Base-by-base conservation (phyloP, 129 eudicot genomes). In the Escallonia rubra region DNA sequence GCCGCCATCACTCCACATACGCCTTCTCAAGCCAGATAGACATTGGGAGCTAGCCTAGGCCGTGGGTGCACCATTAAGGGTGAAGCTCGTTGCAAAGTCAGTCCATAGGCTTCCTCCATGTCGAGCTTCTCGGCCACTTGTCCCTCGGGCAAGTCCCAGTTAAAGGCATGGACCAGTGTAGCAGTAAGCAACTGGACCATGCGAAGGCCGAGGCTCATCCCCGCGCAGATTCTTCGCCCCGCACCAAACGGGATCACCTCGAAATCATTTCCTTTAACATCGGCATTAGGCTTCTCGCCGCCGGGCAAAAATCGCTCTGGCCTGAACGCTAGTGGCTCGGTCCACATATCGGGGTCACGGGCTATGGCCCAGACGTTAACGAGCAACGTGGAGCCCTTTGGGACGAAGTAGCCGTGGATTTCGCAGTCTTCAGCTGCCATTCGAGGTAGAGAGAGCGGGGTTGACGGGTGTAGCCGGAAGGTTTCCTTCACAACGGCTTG, bases 301-400 rank as follows among this genome's bases (percentile, higher is more conserved):
- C 92, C 92, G 0, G 78, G 57, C n/a, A 86, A 61, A 58, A 92
- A 92, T 16, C 98, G 76, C 41, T 68, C 65, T 14, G 96, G 98
- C 14, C 73, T 61, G 45, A 93, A 93, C 42, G 78, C 83, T 9
- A 89, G 77, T 1, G 98, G 98, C 38, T 86, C 72, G 8, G 75
- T 23, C 98, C 98, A 93, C 41, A 51, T 61, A 6, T 84, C 67
- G 2, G 95, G 95, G 72, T 93, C 98, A 0, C 98, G 89, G 0
- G 95, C 89, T 47, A 93, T 93, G 84, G 98, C 98, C 98, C 98
- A 93, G 6, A 93, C 91, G 8, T 93, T 86, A 39, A 86, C 95
- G 7, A 93, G 80, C 15, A 93, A 87, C 0, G 92, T 93, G 9
- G 96, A 70, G 16, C 88, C 89, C 54, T 89, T 80, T 0, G 95